A percentile compares a stretch with the other conserved stretches of the same genome.
Evolutionary conservation across 2,329 filamentous ascomycete genomes (phyloP).

Genomic region (Beauveria sp.): DNA sequence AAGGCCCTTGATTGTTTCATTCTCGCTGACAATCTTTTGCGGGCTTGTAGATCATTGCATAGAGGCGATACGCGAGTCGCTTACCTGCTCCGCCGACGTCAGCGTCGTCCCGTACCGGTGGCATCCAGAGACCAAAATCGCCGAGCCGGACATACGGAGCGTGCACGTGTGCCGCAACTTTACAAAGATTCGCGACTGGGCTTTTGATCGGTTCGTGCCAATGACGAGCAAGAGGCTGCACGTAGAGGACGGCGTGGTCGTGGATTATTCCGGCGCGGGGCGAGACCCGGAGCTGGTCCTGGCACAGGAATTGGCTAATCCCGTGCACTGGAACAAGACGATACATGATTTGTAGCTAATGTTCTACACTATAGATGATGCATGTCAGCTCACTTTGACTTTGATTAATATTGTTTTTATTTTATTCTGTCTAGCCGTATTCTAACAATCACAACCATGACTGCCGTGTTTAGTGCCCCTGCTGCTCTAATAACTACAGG

Average conservation of each 20-base stretch:
- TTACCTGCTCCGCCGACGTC: constrained; percentile 12
- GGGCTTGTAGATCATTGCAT: constrained; percentile 9
- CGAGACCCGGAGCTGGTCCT: not conserved
- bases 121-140: not conserved
- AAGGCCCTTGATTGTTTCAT: too few relatives aligned
- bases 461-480: not conserved
- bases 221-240: constrained; percentile 1
- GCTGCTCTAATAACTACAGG: too few relatives aligned
- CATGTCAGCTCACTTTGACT: too few relatives aligned
- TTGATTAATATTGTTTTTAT: not conserved
- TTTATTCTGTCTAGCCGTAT: not conserved
- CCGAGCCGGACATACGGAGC: not conserved
- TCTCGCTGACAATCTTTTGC: not conserved
- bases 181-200: constrained; percentile 10
- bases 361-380: too few relatives aligned
- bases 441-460: not conserved
- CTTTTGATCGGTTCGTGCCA: not conserved
- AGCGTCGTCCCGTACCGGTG: constrained; percentile 7
- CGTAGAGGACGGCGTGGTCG: constrained; percentile 2
- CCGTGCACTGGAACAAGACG: constrained; percentile 1
- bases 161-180: constrained; percentile 12
- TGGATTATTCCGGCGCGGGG: not conserved
- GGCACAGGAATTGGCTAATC: not conserved
- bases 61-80: constrained; percentile 9
- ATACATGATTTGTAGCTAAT: not conserved